phyloP scores from a whole-genome alignment of 306 rosid species.

The Acacia confusa region DNA sequence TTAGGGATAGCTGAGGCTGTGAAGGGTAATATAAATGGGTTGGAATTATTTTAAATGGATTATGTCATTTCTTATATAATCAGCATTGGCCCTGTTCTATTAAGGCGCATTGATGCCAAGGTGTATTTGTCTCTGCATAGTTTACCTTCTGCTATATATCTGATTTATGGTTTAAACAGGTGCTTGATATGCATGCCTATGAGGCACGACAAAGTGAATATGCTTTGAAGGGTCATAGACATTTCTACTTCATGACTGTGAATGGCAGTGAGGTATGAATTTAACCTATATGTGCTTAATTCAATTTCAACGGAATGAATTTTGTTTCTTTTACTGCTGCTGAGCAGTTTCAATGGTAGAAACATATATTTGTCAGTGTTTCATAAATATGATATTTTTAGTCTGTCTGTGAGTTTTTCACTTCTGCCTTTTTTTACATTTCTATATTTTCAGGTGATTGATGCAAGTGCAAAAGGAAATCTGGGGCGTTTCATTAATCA shows the following conservation, averaged over 20 bases:
- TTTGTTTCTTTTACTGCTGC: neutral
- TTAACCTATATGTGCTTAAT: slow-evolving; percentile 9
- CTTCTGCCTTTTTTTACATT: slow-evolving; percentile 12
- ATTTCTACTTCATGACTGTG: slow-evolving; percentile 98
- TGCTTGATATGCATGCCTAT: slow-evolving; percentile 83
- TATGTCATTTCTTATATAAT: slow-evolving; percentile 1
- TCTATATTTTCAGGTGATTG: slow-evolving; percentile 78
- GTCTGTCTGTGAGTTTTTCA: neutral
- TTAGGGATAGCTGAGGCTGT: neutral
- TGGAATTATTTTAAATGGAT: slow-evolving; percentile 12
- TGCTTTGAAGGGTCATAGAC: slow-evolving; percentile 87
- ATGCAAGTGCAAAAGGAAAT: slow-evolving; percentile 97
- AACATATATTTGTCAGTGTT: neutral
- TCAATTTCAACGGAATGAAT: slow-evolving; percentile 13
- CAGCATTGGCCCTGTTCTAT: slow-evolving; percentile 19
- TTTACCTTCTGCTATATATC: slow-evolving; percentile 25
- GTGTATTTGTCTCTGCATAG: slow-evolving; percentile 16
- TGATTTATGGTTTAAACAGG: slow-evolving; percentile 55
- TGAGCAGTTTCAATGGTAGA: neutral
- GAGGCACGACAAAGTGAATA: slow-evolving; percentile 91
- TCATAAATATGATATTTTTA: neutral
- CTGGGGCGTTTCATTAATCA: slow-evolving; percentile 99
- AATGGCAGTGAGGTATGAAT: slow-evolving; percentile 87
- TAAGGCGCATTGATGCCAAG: slow-evolving; percentile 16
- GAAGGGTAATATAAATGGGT: slow-evolving; percentile 10